Base-by-base conservation (phyloP, 352 stramenopile species). In the Phytopythium helicoides region DNA sequence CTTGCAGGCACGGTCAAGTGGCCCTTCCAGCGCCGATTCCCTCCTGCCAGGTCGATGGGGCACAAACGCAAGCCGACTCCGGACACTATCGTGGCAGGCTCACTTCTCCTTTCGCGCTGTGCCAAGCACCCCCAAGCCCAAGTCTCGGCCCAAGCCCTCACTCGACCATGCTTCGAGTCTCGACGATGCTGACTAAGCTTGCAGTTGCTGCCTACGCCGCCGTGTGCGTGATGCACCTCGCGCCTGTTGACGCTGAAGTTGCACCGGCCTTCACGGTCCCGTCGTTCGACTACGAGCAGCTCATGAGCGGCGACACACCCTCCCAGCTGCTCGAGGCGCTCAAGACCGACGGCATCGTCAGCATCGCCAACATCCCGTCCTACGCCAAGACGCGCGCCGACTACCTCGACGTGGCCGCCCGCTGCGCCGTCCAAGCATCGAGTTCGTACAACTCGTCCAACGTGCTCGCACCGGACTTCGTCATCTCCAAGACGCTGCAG, bases 261-360 rank as follows among this genome's bases (percentile, higher is more conserved):
- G 65, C 64, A 8, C 69, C 75, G 3, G 47, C 64, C 19, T 88
- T 83, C 52, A 47, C 66, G 9, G 55, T 89, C 4, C 73, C 73
- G 14, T 56, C 67, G 25, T 89, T 87, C 52, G 73, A 87, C 64
- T 87, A 81, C 50, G 16, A 53, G 23, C 65, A 68, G 10, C 62
- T 89, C 14, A 49, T 49, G 19, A 57, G 31, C 19, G 57, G 49
- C 60, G 50, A 65, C 54, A 75, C 57, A 38, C 66, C 75, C 21
- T 37, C 54, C n/a, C 38, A 62, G 22, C 50, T 89, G 41, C 68
- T 89, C 45, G 31, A 44, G 2, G 75, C 75, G 12, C 76, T 92
- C 52, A 73, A 86, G 60, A 56, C 62, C 21, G 75, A 89, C 50
- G 81, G 81, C 28, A 89, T 90, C 72, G 58, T 92, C 47, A 72